Percentiles rank a stretch among this genome's conserved stretches.
Conservation (phyloP, 2,329 filamentous ascomycete genomes). For the Furcasterigmium sp. region DNA sequence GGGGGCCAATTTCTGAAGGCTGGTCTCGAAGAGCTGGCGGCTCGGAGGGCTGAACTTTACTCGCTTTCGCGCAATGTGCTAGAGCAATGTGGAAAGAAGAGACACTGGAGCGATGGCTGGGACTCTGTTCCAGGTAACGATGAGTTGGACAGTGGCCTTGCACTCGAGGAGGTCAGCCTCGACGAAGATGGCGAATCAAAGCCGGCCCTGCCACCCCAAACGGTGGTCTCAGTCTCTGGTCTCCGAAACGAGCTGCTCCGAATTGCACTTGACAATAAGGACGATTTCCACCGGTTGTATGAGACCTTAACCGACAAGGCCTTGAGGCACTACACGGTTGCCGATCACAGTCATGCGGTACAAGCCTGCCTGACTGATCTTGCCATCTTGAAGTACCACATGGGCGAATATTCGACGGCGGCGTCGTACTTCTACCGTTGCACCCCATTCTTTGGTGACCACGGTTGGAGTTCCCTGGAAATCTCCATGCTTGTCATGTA, state of each 20-base stretch:
- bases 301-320: constrained; percentile 80
- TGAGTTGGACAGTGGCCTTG: constrained; percentile 23
- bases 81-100: constrained; percentile 64
- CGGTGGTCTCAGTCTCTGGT: background rate
- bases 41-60: constrained; percentile 76
- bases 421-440: constrained; percentile 74
- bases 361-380: constrained; percentile 78
- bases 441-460: constrained; percentile 72
- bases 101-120: constrained; percentile 77
- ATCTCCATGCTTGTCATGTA: constrained; percentile 83
- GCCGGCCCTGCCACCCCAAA: background rate
- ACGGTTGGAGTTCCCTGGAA: constrained; percentile 75
- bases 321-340: constrained; percentile 75
- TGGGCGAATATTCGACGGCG: constrained; percentile 68
- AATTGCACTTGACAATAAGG: constrained; percentile 54
- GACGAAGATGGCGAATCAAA: constrained; percentile 19
- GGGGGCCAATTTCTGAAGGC: constrained; percentile 48
- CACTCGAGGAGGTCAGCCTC: constrained; percentile 55
- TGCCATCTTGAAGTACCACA: constrained; percentile 74
- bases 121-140: constrained; percentile 45
- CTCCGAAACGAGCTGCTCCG: constrained; percentile 30
- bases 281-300: constrained; percentile 62
- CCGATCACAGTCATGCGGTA: constrained; percentile 71
- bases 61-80: constrained; percentile 75
- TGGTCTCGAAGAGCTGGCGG: constrained; percentile 77